Conservation (phyloP, 2,329 filamentous ascomycete species). For the Curvularia spicifera region DNA sequence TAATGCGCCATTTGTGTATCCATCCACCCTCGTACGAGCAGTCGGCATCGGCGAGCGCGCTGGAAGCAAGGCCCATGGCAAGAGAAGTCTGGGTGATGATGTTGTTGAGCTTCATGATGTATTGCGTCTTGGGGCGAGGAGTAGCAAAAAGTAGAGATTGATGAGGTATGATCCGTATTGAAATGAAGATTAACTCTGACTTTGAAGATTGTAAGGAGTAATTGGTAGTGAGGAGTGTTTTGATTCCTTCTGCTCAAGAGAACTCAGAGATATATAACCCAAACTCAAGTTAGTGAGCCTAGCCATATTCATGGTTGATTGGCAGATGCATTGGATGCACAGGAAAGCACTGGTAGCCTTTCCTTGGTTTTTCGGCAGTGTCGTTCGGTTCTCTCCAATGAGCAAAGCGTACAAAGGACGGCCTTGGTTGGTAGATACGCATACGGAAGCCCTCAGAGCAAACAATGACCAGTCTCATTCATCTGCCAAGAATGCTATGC, state of each 20-base stretch:
- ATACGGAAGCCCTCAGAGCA: background rate
- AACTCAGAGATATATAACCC: background rate
- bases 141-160: no score
- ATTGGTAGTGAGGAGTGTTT: background rate
- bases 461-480: background rate
- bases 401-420: background rate
- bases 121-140: no score
- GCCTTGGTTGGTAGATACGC: no score
- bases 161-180: no score
- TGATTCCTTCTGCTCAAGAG: background rate
- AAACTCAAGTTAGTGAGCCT: background rate
- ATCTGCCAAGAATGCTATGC: background rate
- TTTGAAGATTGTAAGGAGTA: background rate
- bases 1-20: background rate
- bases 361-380: background rate
- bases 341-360: no score
- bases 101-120: background rate
- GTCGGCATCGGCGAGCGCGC: background rate
- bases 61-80: background rate
- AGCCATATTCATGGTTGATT: background rate
- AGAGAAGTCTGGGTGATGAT: no score
- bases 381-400: background rate
- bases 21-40: background rate
- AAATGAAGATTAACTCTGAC: no score
- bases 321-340: background rate